Base-by-base conservation (phyloP, 2,329 filamentous ascomycete genomes). In the Colletotrichum sp. region DNA sequence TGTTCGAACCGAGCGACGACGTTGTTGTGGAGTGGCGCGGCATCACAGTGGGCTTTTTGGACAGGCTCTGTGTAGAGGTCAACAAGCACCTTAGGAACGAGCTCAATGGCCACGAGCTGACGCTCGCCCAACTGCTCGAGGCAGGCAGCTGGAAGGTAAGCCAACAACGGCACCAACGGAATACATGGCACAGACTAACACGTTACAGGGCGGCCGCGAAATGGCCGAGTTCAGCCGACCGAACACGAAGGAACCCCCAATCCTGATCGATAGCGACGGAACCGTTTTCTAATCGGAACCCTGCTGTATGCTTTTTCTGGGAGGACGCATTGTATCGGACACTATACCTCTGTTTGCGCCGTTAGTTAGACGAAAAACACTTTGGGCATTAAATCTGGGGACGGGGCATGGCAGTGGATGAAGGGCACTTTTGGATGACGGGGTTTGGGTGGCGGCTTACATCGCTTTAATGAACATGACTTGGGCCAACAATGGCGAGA, bases 61-160 rank as follows among this genome's bases (percentile, higher is more conserved):
- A 92, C 78, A 82, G 84, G 34, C 80, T 92, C 24, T 86, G 88
- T 67, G 78, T 63, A 8, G 77, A 78, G 36, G 75, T 77, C 43
- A 88, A 90, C 79, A 95, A 95, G 83, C 85, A 88, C 55, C 86
- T 98, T 64, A 92, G 91, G 72, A 82, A 80, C 3, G 90, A 92
- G 71, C 85, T 98, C 55, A 89, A 88, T 9, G 95, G 94, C 5
- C 87, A 91, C 48, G 92, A 96, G 79, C 86, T 99, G 83, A 94
- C 88, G 55, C 85, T 99, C 79, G 93, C 96, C 7, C 97, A 99
- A 84, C 92, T 99, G 87, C 89, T 99, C 21, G 97, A 99, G 85
- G 97, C 96, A 16, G 97, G 97, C 67, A 98, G 95, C 82, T 99
- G 97, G 96, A 99, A 99, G 94, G 96, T 97, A 85, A 86, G 91